phyloP scores from a whole-genome alignment of 2,329 filamentous ascomycete species.

The Colletotrichum sp. region DNA sequence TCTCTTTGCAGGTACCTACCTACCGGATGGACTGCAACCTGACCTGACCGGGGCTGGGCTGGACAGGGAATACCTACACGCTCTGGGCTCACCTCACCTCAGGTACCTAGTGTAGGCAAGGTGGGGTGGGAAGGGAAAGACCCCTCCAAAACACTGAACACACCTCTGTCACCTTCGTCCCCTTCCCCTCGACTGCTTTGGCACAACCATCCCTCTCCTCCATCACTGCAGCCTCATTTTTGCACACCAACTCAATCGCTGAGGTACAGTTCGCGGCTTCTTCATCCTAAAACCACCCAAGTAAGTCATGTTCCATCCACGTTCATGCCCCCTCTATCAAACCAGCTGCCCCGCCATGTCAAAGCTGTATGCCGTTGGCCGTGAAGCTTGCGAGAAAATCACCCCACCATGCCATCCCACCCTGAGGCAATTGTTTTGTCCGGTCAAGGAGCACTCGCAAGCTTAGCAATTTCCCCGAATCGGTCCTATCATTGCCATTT shows the following conservation, averaged over 20 bases:
- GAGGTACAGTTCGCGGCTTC: neutral
- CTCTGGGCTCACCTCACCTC: slow-evolving; percentile 1
- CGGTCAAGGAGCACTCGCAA: slow-evolving; percentile 21
- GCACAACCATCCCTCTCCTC: neutral
- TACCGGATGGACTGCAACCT: neutral
- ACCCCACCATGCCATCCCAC: slow-evolving; percentile 22
- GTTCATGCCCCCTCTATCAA: neutral
- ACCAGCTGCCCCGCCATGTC: neutral
- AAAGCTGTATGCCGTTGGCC: neutral
- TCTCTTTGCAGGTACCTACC: neutral
- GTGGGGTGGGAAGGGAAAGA: slow-evolving; percentile 18
- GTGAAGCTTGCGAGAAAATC: slow-evolving; percentile 15
- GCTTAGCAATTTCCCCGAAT: slow-evolving; percentile 21
- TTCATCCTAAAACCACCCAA: neutral
- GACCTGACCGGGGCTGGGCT: neutral
- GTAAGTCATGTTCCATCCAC: neutral
- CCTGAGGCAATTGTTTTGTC: slow-evolving; percentile 22
- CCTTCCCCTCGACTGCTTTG: neutral
- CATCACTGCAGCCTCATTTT: slow-evolving; percentile 2
- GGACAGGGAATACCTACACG: neutral
- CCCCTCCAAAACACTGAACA: slow-evolving; percentile 15
- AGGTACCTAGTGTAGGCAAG: neutral
- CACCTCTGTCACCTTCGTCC: slow-evolving; percentile 5
- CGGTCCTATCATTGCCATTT: slow-evolving; percentile 18
- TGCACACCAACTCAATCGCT: neutral